These are phyloP conservation scores for Ogataea neopini DNA, from an alignment of 805 yeast species.

Conservation along the genomic window DNA sequence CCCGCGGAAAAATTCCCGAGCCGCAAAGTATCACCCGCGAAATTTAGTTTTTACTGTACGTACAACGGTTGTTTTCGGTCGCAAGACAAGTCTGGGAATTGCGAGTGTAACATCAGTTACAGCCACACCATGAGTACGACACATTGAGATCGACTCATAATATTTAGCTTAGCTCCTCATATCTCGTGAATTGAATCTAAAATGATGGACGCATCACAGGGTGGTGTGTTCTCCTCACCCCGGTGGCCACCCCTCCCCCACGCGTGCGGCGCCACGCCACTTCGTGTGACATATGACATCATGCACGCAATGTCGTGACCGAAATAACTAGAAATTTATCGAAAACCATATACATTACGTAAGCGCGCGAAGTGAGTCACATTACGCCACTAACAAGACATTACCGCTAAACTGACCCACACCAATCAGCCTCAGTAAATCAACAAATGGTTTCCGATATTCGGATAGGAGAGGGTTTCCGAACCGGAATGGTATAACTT, in stretches of 20 bases:
- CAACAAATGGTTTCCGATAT: constrained; percentile 35
- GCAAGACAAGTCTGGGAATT: no score
- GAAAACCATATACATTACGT: constrained; percentile 2
- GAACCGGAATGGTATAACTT: constrained; percentile 6
- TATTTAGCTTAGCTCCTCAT: no score
- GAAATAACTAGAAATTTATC: neutral
- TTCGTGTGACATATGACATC: constrained; percentile 5
- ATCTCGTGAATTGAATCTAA: no score
- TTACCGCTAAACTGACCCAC: constrained; percentile 35
- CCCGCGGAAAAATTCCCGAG: constrained; percentile 1
- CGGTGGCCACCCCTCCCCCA: no score
- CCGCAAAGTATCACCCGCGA: neutral
- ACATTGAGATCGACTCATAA: no score
- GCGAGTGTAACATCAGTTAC: no score
- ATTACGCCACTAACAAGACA: constrained; percentile 21
- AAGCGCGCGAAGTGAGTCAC: neutral
- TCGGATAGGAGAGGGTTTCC: constrained; percentile 14
- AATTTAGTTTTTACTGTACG: neutral
- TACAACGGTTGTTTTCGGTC: neutral
- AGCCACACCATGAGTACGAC: neutral
- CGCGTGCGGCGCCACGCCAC: constrained; percentile 10
- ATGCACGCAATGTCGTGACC: constrained; percentile 7
- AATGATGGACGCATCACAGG: no score
- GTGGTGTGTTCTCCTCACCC: no score
- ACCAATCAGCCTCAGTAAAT: constrained; percentile 47